These are phyloP conservation scores for Pyrenochaeta sp. DNA, from an alignment of 2,329 filamentous ascomycete species.

Conservation along the genomic window DNA sequence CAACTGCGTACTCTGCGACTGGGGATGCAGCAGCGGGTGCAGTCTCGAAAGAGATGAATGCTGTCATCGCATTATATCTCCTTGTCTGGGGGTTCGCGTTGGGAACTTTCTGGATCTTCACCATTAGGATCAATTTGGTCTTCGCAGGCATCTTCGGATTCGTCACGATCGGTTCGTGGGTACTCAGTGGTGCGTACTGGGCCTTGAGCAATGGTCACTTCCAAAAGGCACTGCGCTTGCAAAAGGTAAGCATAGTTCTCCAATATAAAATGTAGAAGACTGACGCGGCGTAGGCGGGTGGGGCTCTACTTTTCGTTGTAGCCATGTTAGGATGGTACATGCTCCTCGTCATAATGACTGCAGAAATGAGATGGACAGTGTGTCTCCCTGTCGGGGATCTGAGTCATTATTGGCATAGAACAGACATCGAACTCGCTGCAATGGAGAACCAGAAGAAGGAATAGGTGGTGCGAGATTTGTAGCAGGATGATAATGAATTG, in stretches of 20 bases:
- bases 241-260: constrained; percentile 52
- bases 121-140: constrained; percentile 59
- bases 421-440: constrained; percentile 34
- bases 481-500: background rate
- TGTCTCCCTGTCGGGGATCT: constrained; percentile 61
- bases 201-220: constrained; percentile 56
- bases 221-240: constrained; percentile 51
- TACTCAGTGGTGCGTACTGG: constrained; percentile 60
- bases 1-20: constrained; percentile 53
- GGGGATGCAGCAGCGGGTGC: constrained; percentile 54
- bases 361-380: constrained; percentile 60
- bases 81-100: constrained; percentile 63
- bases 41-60: constrained; percentile 56
- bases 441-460: constrained; percentile 39
- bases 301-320: constrained; percentile 54
- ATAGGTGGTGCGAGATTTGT: constrained; percentile 5
- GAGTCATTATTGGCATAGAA: constrained; percentile 56
- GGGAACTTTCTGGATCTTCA: constrained; percentile 61
- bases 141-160: constrained; percentile 60
- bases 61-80: constrained; percentile 58
- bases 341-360: constrained; percentile 61
- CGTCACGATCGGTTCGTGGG: constrained; percentile 55
- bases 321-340: constrained; percentile 61
- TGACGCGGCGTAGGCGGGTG: constrained; percentile 38
- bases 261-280: background rate